These are phyloP conservation scores for Aspergillus coremiiformis DNA, from an alignment of 495 filamentous ascomycete genomes.

Conservation along the genomic window DNA sequence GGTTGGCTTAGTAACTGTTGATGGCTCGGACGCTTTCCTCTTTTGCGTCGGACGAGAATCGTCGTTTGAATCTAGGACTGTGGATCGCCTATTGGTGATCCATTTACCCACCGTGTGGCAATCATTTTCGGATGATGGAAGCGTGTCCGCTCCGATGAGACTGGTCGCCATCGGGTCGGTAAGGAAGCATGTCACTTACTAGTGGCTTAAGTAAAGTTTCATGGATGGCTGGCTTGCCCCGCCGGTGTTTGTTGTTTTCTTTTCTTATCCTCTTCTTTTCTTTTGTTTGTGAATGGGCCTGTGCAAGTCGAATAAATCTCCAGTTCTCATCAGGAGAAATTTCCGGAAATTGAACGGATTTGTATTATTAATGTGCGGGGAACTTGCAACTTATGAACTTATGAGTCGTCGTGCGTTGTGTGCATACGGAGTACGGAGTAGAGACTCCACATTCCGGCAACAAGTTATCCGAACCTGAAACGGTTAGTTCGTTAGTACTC, in stretches of 20 bases:
- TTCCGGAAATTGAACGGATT: conserved; percentile 1
- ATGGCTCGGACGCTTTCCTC: conserved; percentile 25
- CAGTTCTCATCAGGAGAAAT: not conserved
- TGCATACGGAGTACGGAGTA: too few relatives aligned
- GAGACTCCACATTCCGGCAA: not conserved
- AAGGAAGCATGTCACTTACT: not conserved
- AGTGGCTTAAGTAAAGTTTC: not conserved
- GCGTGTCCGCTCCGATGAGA: not conserved
- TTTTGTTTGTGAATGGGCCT: not conserved
- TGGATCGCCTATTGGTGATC: not conserved
- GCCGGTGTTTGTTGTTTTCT: not conserved
- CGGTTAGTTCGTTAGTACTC: too few relatives aligned
- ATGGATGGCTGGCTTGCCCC: not conserved
- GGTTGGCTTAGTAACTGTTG: conserved; percentile 15
- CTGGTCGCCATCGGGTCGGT: not conserved
- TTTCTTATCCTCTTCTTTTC: not conserved
- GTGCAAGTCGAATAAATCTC: too few relatives aligned
- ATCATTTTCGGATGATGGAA: not conserved
- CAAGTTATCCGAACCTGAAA: not conserved
- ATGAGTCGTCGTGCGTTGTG: too few relatives aligned
- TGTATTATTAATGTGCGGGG: not conserved
- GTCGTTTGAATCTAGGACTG: not conserved
- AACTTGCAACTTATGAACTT: not conserved
- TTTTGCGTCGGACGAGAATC: conserved; percentile 15
- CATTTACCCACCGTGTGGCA: too few relatives aligned